phyloP scores from a whole-genome alignment of 2,329 filamentous ascomycete genomes.

The Exophiala sp. region DNA sequence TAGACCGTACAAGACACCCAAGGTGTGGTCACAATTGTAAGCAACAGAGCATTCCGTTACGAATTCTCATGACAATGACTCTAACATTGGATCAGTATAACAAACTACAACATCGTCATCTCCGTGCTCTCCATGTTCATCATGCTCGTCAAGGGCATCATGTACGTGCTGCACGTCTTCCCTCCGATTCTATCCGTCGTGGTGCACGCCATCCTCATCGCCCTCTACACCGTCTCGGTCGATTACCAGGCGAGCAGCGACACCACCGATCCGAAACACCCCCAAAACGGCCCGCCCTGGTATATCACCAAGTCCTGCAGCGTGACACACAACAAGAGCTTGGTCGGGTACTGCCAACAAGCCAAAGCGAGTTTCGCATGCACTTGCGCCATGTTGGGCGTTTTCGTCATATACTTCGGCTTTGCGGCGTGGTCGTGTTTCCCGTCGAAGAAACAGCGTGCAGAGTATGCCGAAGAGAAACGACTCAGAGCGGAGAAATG shows the following conservation, averaged over 20 bases:
- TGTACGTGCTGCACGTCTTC: conserved; percentile 53
- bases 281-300: conserved; percentile 54
- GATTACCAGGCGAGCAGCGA: conserved; percentile 54
- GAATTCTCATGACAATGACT: too few relatives aligned
- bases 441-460: conserved; percentile 37
- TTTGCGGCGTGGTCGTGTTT: conserved; percentile 26
- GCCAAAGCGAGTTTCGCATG: conserved; percentile 54
- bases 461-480: conserved; percentile 34
- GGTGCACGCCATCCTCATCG: conserved; percentile 47
- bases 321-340: conserved; percentile 43
- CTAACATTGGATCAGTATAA: conserved; percentile 44
- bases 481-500: conserved; percentile 37
- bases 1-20: conserved; percentile 46
- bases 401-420: conserved; percentile 25
- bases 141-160: conserved; percentile 51
- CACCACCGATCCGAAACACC: conserved; percentile 51
- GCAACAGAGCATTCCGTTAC: too few relatives aligned
- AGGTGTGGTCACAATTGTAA: conserved; percentile 58
- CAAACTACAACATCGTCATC: conserved; percentile 56
- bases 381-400: conserved; percentile 48
- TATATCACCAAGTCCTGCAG: conserved; percentile 58
- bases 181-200: conserved; percentile 50
- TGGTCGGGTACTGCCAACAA: conserved; percentile 54
- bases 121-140: conserved; percentile 57
- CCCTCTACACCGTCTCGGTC: conserved; percentile 51